These are phyloP conservation scores for Tetragonia tetragonoides DNA, from an alignment of 148 eudicot species.

Conservation along the genomic window DNA sequence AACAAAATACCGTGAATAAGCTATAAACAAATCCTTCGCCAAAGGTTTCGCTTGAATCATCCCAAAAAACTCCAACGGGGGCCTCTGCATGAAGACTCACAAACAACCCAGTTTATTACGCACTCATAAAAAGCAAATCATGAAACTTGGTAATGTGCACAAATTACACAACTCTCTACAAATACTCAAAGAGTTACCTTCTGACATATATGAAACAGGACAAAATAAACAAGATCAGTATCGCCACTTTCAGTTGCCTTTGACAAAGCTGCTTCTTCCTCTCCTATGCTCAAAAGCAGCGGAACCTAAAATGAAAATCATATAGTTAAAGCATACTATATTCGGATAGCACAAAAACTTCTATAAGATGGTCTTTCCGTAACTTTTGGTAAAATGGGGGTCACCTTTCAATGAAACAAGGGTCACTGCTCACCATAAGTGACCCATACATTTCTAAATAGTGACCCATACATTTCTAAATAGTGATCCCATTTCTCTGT, in stretches of 20 bases:
- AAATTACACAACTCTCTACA: neutral
- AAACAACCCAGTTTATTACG: slow-evolving; percentile 4
- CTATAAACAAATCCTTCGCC: slow-evolving; percentile 83
- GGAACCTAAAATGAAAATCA: slow-evolving; percentile 60
- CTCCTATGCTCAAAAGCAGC: slow-evolving; percentile 85
- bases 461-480: too few species aligned
- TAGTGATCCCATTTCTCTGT: too few species aligned
- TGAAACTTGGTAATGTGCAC: neutral
- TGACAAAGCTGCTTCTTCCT: slow-evolving; percentile 83
- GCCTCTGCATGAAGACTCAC: slow-evolving; percentile 50
- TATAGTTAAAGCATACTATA: slow-evolving; percentile 8
- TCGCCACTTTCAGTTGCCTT: slow-evolving; percentile 98
- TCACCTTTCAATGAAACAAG: too few species aligned
- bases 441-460: too few species aligned
- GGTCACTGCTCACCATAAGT: too few species aligned
- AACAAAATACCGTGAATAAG: slow-evolving; percentile 61
- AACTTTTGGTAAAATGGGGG: too few species aligned
- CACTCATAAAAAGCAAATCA: neutral
- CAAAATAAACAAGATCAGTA: slow-evolving; percentile 95
- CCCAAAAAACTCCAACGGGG: slow-evolving; percentile 76
- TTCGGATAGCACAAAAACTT: neutral
- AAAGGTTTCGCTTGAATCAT: slow-evolving; percentile 80
- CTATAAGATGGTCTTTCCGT: too few species aligned
- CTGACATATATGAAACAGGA: slow-evolving; percentile 82
- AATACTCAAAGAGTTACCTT: slow-evolving; percentile 47